Percentiles rank a stretch among this genome's conserved stretches.
Conservation (phyloP, 345 rosid species). For the Carallia brachiata region DNA sequence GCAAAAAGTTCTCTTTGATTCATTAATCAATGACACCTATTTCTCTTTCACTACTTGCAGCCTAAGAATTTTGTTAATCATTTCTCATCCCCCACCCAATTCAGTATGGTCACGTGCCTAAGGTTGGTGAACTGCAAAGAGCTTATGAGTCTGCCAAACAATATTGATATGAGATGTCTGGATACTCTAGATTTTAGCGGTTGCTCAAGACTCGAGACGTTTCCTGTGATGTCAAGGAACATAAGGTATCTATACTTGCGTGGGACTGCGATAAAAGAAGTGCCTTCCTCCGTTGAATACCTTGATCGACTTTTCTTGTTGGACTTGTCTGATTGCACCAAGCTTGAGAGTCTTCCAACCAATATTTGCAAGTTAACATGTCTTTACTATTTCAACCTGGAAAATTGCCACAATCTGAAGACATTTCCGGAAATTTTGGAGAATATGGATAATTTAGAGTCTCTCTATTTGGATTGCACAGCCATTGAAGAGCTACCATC, state of each 20-base stretch:
- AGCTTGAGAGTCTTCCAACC: conserved; percentile 6
- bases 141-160: background rate
- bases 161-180: background rate
- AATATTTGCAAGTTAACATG: background rate
- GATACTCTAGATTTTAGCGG: conserved; percentile 3
- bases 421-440: background rate
- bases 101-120: background rate
- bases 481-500: background rate
- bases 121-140: background rate
- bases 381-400: background rate
- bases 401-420: background rate
- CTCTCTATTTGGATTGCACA: background rate
- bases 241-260: background rate
- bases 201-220: background rate
- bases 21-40: background rate
- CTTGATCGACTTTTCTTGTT: background rate
- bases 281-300: background rate
- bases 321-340: background rate
- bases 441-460: background rate
- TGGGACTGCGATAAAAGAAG: background rate
- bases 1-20: too few species aligned
- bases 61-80: background rate
- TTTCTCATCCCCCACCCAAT: background rate
- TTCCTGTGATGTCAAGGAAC: conserved; percentile 3
- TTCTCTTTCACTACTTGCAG: background rate